Evolutionary conservation across 2,329 filamentous ascomycete species (phyloP).

Genomic region (Metarhizium rileyi): DNA sequence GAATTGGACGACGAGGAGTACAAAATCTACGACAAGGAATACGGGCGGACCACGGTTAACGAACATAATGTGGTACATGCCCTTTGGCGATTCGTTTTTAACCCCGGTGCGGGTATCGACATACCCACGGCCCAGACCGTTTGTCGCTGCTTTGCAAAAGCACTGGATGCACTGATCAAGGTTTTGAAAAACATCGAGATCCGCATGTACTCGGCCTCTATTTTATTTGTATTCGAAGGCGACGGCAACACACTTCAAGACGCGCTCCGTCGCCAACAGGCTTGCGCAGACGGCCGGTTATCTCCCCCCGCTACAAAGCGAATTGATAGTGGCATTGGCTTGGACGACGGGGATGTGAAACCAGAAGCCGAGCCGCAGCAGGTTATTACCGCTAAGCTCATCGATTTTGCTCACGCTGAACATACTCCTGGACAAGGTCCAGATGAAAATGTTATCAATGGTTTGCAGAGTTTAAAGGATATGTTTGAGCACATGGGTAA

Average conservation of each 20-base stretch:
- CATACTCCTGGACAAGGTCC: conserved; percentile 76
- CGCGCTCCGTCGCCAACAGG: conserved; percentile 45
- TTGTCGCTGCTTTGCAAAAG: conserved; percentile 41
- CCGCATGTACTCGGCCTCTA: conserved; percentile 53
- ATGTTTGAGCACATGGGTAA: too few relatives aligned
- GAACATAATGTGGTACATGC: conserved; percentile 44
- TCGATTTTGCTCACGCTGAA: conserved; percentile 90
- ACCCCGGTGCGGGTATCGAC: conserved; percentile 47
- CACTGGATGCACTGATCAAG: conserved; percentile 42
- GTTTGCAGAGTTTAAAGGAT: conserved; percentile 59
- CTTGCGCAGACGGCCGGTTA: conserved; percentile 27
- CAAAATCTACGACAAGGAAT: conserved; percentile 54
- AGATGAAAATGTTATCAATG: conserved; percentile 73
- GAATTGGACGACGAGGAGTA: conserved; percentile 47
- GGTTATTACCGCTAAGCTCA: conserved; percentile 74
- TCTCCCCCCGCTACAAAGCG: conserved; percentile 30
- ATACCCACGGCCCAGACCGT: conserved; percentile 46
- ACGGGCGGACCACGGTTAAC: conserved; percentile 43
- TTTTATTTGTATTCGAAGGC: conserved; percentile 56
- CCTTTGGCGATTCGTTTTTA: conserved; percentile 50
- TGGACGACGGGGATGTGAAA: conserved; percentile 36
- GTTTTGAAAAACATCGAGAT: conserved; percentile 47
- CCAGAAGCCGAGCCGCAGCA: conserved; percentile 43
- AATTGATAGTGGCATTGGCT: conserved; percentile 46
- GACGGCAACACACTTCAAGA: conserved; percentile 44